Conservation (phyloP, 306 rosid genomes). For the Trichosanthes truncata region DNA sequence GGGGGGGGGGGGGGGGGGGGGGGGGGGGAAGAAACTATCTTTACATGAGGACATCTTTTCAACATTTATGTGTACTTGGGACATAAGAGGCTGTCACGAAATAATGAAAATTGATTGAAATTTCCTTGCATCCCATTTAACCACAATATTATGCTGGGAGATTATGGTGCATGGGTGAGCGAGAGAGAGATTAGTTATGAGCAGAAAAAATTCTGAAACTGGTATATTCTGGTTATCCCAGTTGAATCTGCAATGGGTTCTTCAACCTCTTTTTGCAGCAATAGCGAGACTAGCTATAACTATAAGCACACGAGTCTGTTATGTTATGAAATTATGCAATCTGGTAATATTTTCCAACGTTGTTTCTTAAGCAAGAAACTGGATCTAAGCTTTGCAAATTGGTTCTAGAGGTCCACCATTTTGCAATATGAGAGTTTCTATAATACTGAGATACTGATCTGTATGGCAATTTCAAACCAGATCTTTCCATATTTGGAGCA, state of each 20-base stretch:
- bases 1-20: too few relatives aligned
- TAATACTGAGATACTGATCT: background rate
- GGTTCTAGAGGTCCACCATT: background rate
- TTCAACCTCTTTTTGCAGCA: background rate
- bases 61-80: background rate
- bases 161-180: background rate
- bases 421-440: background rate
- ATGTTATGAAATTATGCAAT: background rate
- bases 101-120: background rate
- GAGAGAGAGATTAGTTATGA: background rate
- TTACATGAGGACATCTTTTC: background rate
- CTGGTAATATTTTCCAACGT: background rate
- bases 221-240: too few relatives aligned
- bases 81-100: background rate
- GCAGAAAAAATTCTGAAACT: background rate
- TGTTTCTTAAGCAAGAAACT: constrained; percentile 1
- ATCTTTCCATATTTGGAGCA: constrained; percentile 85
- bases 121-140: background rate
- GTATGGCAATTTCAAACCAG: constrained; percentile 35
- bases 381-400: constrained; percentile 6
- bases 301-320: background rate
- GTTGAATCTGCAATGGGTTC: too few relatives aligned
- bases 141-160: background rate
- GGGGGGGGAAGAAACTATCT: background rate
- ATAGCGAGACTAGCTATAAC: background rate